Percentiles rank a stretch among this genome's conserved stretches.
phyloP scores from a whole-genome alignment of 768 basidiomycete species.

The Leccinum broughii region DNA sequence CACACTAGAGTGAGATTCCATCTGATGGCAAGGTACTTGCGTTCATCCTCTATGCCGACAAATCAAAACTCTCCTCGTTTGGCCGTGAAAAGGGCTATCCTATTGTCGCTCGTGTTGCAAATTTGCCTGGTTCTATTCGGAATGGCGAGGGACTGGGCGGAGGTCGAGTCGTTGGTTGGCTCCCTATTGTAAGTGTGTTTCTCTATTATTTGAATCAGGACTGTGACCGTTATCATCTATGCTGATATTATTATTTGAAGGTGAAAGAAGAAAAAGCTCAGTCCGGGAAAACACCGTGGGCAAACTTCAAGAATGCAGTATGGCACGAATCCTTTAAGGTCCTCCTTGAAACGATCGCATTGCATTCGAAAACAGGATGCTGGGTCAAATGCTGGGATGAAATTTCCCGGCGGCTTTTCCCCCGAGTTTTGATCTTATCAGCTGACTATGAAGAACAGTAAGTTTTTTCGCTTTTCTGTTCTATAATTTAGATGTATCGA shows the following conservation, averaged over 20 bases:
- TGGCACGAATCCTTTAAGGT: neutral
- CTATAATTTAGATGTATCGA: neutral
- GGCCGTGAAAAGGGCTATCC: neutral
- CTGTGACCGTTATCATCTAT: neutral
- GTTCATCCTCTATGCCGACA: neutral
- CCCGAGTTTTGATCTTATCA: neutral
- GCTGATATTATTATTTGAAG: neutral
- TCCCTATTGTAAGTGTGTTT: neutral
- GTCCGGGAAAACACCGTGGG: neutral
- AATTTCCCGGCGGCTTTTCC: neutral
- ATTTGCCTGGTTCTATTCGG: neutral
- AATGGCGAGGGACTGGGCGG: neutral
- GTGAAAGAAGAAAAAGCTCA: neutral
- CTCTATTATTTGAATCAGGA: neutral
- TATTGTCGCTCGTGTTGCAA: neutral
- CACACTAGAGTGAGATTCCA: neutral
- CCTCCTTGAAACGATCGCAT: neutral
- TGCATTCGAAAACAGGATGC: neutral
- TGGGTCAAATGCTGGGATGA: neutral
- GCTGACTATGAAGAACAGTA: neutral
- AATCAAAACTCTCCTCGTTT: neutral
- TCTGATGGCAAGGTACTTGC: neutral
- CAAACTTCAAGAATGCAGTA: neutral
- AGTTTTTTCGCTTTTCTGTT: neutral
- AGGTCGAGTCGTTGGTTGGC: neutral